phyloP scores from a whole-genome alignment of 345 rosid genomes.

The Abelmoschus esculentus region DNA sequence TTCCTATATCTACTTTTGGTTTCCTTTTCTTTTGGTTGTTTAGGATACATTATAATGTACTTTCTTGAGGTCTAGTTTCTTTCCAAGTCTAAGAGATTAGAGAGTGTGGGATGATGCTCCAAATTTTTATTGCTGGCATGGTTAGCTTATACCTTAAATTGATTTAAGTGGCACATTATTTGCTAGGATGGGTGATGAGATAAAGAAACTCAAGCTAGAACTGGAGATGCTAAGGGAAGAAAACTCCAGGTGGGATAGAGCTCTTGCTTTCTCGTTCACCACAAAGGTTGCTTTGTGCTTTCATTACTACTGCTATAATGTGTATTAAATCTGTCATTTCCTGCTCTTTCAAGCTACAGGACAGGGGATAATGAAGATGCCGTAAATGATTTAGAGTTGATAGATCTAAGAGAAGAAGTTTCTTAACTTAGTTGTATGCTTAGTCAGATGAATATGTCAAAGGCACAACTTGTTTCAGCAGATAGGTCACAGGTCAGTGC shows the following conservation, averaged over 20 bases:
- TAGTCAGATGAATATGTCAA: constrained; percentile 55
- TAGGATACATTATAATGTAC: not conserved
- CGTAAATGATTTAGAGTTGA: constrained; percentile 53
- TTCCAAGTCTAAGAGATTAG: not conserved
- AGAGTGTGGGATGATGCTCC: not conserved
- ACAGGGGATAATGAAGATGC: constrained; percentile 43
- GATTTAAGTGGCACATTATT: not conserved
- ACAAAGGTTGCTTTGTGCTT: not conserved
- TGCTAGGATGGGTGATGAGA: constrained; percentile 62
- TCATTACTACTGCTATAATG: not conserved
- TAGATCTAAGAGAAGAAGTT: constrained; percentile 63
- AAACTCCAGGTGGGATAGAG: constrained; percentile 34
- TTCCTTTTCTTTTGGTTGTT: not conserved
- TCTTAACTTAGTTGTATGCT: constrained; percentile 44
- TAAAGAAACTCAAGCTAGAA: constrained; percentile 53
- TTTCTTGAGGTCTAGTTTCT: not conserved
- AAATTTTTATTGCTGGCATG: not conserved
- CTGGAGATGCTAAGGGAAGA: constrained; percentile 48
- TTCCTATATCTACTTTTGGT: not conserved
- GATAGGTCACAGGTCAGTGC: constrained; percentile 35
- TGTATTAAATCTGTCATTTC: not conserved
- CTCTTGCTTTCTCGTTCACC: not conserved
- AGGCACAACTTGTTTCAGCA: constrained; percentile 34
- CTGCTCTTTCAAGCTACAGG: constrained; percentile 31
- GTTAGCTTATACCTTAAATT: not conserved